These are phyloP conservation scores for Fusarium buxicola DNA, from an alignment of 2,329 filamentous ascomycete genomes.

Conservation along the genomic window DNA sequence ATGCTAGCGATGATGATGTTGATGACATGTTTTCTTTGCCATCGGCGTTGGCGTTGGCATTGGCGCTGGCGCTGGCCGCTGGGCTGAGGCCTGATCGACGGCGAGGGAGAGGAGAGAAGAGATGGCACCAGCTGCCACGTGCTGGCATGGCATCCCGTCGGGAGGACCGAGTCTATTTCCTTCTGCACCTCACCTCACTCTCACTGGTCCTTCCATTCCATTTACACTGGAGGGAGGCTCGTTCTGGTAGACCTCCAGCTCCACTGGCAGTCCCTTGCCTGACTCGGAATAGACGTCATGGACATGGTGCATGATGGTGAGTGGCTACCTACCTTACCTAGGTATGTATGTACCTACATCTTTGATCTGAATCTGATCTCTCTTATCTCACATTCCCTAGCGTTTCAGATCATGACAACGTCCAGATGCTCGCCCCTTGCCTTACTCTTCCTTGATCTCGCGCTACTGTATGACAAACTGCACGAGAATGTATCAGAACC, in stretches of 20 bases:
- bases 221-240: no score
- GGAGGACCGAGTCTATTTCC: conserved; percentile 14
- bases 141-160: conserved; percentile 16
- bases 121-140: conserved; percentile 32
- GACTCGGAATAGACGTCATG: conserved; percentile 5
- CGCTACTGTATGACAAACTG: conserved; percentile 1
- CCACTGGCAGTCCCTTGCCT: background rate
- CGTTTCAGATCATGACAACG: conserved; percentile 1
- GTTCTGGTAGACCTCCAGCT: no score
- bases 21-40: conserved; percentile 5
- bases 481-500: background rate
- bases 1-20: conserved; percentile 11
- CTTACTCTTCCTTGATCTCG: background rate
- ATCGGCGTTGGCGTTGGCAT: background rate
- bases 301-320: background rate
- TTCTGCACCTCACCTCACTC: background rate
- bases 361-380: conserved; percentile 8
- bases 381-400: background rate
- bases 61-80: conserved; percentile 8
- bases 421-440: background rate
- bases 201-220: conserved; percentile 17
- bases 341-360: no score
- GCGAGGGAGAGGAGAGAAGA: background rate
- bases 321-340: no score
- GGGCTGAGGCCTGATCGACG: conserved; percentile 22